These are phyloP conservation scores for Lactarius akahatsu DNA, from an alignment of 768 basidiomycete genomes.

Conservation along the genomic window DNA sequence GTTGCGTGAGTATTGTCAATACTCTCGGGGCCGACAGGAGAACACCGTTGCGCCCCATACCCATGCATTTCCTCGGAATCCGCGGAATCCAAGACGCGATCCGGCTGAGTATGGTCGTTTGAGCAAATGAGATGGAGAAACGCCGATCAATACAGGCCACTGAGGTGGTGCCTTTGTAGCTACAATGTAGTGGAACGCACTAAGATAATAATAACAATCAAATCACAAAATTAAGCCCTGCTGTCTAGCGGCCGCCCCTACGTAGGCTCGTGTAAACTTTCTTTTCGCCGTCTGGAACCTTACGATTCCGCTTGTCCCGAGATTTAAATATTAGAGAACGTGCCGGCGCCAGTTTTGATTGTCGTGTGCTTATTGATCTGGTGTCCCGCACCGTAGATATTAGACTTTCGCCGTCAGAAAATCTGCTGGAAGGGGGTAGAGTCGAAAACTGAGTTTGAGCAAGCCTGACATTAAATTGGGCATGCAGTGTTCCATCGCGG, in stretches of 20 bases:
- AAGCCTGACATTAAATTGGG: conserved; percentile 15
- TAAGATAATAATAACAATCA: neutral
- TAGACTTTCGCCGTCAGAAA: conserved; percentile 7
- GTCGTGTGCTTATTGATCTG: neutral
- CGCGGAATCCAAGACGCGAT: neutral
- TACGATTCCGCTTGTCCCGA: neutral
- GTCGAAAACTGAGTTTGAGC: neutral
- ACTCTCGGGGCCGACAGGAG: neutral
- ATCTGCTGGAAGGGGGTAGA: neutral
- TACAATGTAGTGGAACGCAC: neutral
- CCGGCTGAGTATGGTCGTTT: neutral
- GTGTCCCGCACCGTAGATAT: neutral
- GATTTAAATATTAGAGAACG: neutral
- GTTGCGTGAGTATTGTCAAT: neutral
- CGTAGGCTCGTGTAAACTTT: neutral
- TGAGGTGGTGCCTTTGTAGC: neutral
- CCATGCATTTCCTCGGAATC: neutral
- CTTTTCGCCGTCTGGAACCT: neutral
- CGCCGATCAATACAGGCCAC: neutral
- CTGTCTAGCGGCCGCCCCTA: neutral
- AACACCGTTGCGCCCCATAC: neutral
- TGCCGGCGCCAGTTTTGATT: neutral
- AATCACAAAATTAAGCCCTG: neutral
- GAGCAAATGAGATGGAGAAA: neutral
- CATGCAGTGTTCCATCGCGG: conserved; percentile 30